A percentile compares a stretch with the other conserved stretches of the same genome.
Evolutionary conservation across 805 yeast genomes (phyloP).

Genomic region (Starmerella roubikii): DNA sequence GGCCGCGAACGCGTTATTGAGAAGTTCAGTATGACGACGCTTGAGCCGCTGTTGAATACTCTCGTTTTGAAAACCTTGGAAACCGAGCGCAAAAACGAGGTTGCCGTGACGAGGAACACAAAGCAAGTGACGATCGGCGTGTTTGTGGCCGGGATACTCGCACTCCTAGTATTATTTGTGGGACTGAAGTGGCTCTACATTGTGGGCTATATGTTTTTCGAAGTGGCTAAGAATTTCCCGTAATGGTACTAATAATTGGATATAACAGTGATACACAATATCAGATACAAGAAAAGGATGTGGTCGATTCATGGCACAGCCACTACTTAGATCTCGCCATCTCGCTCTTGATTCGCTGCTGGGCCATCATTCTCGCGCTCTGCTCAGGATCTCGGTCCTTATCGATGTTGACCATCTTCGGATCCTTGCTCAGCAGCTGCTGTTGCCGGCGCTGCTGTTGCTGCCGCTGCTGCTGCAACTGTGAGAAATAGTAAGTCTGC

Average conservation of each 20-base stretch:
- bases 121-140: slow-evolving; percentile 4
- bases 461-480: slow-evolving; percentile 16
- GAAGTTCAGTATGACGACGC: slow-evolving; percentile 24
- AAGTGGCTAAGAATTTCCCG: no score
- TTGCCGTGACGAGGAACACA: slow-evolving; percentile 4
- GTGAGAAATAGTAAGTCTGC: slow-evolving; percentile 19
- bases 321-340: no score
- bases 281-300: no score
- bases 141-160: neutral
- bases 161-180: neutral
- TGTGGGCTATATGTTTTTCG: no score
- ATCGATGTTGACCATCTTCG: neutral
- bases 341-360: neutral
- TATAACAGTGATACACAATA: no score
- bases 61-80: slow-evolving; percentile 13
- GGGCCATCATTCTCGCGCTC: slow-evolving; percentile 1
- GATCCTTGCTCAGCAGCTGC: slow-evolving; percentile 9
- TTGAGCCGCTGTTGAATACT: slow-evolving; percentile 24
- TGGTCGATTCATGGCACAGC: no score
- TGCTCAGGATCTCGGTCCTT: neutral
- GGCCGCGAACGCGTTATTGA: slow-evolving; percentile 24
- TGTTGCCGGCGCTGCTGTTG: slow-evolving; percentile 8
- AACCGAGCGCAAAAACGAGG: slow-evolving; percentile 16
- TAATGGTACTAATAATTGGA: no score
- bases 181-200: no score